Conservation (phyloP, 2,329 filamentous ascomycete genomes). For the Alternaria panax region DNA sequence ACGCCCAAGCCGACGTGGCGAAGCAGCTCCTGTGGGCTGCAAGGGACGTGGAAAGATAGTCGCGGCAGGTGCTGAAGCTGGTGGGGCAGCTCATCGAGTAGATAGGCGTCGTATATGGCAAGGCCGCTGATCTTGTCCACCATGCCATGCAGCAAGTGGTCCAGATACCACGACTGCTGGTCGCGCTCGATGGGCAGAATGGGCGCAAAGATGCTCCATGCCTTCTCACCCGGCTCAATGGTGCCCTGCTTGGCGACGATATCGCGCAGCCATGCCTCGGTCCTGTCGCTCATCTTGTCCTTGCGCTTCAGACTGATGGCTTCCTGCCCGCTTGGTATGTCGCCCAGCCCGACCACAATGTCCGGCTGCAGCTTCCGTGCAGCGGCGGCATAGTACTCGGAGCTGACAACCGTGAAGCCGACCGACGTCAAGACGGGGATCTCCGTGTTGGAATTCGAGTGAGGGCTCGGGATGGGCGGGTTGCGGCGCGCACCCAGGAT, state of each 20-base stretch:
- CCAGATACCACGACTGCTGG: slow-evolving; percentile 81
- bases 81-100: slow-evolving; percentile 71
- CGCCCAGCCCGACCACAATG: slow-evolving; percentile 78
- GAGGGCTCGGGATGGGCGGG: slow-evolving; percentile 74
- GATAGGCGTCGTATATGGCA: slow-evolving; percentile 77
- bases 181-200: slow-evolving; percentile 78
- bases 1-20: slow-evolving; percentile 77
- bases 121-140: slow-evolving; percentile 66
- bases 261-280: slow-evolving; percentile 79
- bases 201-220: slow-evolving; percentile 62
- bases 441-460: slow-evolving; percentile 71
- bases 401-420: slow-evolving; percentile 77
- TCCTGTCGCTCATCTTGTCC: slow-evolving; percentile 84
- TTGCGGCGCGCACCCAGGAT: slow-evolving; percentile 80
- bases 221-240: slow-evolving; percentile 37
- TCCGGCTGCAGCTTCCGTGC: slow-evolving; percentile 75
- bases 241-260: slow-evolving; percentile 61
- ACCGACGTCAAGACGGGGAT: slow-evolving; percentile 85
- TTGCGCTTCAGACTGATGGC: slow-evolving; percentile 74
- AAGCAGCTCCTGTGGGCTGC: slow-evolving; percentile 78
- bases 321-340: slow-evolving; percentile 68
- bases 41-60: slow-evolving; percentile 74
- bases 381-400: slow-evolving; percentile 73
- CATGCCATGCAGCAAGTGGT: slow-evolving; percentile 72
- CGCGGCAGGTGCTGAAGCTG: slow-evolving; percentile 71